Base-by-base conservation (phyloP, 306 rosid species). In the Begonia fuchsioides region DNA sequence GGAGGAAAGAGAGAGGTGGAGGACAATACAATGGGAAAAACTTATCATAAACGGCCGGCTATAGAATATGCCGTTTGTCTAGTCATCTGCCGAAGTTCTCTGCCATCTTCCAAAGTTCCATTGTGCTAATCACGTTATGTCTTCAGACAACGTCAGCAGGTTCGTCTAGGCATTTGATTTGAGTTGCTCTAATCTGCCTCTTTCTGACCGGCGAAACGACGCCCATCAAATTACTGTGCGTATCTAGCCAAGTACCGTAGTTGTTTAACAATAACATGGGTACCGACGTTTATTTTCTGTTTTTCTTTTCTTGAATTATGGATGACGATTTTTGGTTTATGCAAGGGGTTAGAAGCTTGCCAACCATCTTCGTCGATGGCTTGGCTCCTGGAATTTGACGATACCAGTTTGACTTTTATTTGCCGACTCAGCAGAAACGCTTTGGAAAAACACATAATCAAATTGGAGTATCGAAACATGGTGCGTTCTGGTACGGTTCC, bases 381-480 rank as follows among this genome's bases (percentile, higher is more conserved):
- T 86, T 5, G 0, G 3, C 12, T 18, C 56, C 0, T 86, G 95
- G 93, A 51, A 38, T 9, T 86, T 58, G 6, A 10, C 9, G 81
- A 86, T 82, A 41, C 40, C 3, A 57, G 87, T 5, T 63, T 56
- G 0, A 78, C 80, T 2, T 58, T 58, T 66, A 32, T 86, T 39
- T 86, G 93, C 68, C 46, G 53, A 26, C 81, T 71, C 57, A 78
- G 93, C 68, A 78, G 95, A 88, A 81, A 86, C 64, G 51, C 17
- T 0, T 59, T 55, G n/a, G 95, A 86, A 71, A 76, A 76, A 32
- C 82, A 93, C 2, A 62, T 86, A 8, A n/a, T n/a, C n/a, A 47
- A 53, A 17, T 60, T 86, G 32, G 68, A 60, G 49, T 72, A 81
- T 13, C 50, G 53, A 3, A 75, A 64, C 3, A 62, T 78, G 69